phyloP scores from a whole-genome alignment of 176 grass and related monocot genomes.

The Aechmea fasciata region DNA sequence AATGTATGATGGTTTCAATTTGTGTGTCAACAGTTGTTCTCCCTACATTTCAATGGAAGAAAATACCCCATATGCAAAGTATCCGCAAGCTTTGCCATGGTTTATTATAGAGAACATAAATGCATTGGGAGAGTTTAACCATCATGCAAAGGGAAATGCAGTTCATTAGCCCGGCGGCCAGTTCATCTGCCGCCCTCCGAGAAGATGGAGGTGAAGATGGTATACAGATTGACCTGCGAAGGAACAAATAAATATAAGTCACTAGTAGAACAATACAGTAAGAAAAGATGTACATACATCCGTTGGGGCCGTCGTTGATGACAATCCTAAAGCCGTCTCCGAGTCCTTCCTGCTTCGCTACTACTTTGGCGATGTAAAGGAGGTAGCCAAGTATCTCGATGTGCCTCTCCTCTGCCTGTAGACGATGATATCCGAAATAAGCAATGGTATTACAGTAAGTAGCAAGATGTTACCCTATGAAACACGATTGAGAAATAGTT shows the following conservation, averaged over 20 bases:
- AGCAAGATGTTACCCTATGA: no score
- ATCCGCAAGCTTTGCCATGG: background rate
- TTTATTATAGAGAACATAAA: constrained; percentile 31
- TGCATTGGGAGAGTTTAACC: background rate
- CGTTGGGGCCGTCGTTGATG: constrained; percentile 77
- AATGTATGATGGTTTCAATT: no score
- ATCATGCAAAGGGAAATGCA: background rate
- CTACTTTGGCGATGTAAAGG: constrained; percentile 65
- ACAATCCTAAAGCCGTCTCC: constrained; percentile 78
- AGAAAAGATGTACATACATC: constrained; percentile 35
- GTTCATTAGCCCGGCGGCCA: constrained; percentile 67
- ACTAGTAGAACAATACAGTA: background rate
- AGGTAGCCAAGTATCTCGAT: constrained; percentile 71
- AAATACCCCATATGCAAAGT: no score
- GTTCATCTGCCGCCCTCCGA: constrained; percentile 87
- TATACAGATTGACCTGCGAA: constrained; percentile 86
- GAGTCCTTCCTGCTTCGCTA: constrained; percentile 92
- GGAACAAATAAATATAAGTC: background rate
- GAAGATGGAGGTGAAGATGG: constrained; percentile 83
- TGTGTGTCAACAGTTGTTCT: no score
- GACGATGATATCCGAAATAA: background rate
- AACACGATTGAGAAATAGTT: no score
- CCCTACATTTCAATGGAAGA: no score
- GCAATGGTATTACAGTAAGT: no score
- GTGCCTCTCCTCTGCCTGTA: constrained; percentile 87